phyloP scores from a whole-genome alignment of 768 basidiomycete species.

The Boletus subparvulus region DNA sequence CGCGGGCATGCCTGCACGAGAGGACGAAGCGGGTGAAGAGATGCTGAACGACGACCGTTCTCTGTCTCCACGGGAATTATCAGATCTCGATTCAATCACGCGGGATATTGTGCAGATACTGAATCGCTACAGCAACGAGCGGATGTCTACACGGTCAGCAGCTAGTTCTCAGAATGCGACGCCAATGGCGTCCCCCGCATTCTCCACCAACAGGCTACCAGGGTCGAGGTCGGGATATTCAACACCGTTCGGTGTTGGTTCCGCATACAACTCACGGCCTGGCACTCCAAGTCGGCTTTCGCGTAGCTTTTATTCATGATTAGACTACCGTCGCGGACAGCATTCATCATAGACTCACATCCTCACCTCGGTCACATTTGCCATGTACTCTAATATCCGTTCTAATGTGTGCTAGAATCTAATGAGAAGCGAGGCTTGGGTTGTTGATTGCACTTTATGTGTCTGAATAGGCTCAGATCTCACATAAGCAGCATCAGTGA shows the following conservation, averaged over 20 bases:
- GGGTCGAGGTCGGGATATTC: slow-evolving; percentile 58
- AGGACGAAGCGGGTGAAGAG: slow-evolving; percentile 59
- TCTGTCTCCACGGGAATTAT: slow-evolving; percentile 65
- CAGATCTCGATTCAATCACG: slow-evolving; percentile 73
- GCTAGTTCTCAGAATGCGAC: slow-evolving; percentile 67
- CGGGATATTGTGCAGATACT: slow-evolving; percentile 72
- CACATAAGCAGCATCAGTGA: slow-evolving; percentile 3
- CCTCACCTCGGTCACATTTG: not conserved
- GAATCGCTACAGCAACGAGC: slow-evolving; percentile 68
- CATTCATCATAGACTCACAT: slow-evolving; percentile 12
- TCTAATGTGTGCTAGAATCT: slow-evolving; percentile 15
- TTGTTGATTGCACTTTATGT: not conserved
- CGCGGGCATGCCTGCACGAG: slow-evolving; percentile 38
- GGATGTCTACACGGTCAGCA: slow-evolving; percentile 54
- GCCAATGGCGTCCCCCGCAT: slow-evolving; percentile 54
- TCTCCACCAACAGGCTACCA: slow-evolving; percentile 37
- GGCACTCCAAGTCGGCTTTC: slow-evolving; percentile 60
- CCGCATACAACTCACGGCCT: slow-evolving; percentile 55
- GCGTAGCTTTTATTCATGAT: slow-evolving; percentile 36
- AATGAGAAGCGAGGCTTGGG: not conserved
- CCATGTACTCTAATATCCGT: slow-evolving; percentile 20
- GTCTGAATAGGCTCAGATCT: not conserved
- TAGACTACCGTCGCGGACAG: slow-evolving; percentile 6
- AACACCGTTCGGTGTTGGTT: slow-evolving; percentile 49
- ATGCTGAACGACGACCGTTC: slow-evolving; percentile 44